These are phyloP conservation scores for Ustilago vetiveriae DNA, from an alignment of 1,284 basidiomycete genomes.

Conservation along the genomic window DNA sequence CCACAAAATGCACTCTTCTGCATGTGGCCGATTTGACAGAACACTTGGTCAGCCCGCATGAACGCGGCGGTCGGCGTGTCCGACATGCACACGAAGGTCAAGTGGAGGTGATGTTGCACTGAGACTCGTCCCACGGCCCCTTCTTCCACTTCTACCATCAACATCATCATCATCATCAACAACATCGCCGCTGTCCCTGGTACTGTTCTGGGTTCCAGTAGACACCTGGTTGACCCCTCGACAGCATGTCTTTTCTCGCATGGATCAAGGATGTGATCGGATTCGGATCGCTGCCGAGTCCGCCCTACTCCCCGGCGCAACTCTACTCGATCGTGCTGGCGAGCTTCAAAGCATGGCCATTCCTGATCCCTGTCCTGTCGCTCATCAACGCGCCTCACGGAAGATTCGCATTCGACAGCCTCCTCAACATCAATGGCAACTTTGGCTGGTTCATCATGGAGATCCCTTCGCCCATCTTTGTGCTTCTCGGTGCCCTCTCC, in stretches of 20 bases:
- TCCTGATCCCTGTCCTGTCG: constrained; percentile 69
- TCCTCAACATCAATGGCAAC: constrained; percentile 66
- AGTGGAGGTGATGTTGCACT: no score
- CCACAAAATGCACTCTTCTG: no score
- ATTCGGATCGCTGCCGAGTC: constrained; percentile 29
- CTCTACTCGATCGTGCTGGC: constrained; percentile 56
- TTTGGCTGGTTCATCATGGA: constrained; percentile 87
- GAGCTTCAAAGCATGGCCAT: constrained; percentile 68
- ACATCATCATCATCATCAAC: no score
- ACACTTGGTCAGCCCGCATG: no score
- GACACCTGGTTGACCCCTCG: no score
- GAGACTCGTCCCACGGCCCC: no score
- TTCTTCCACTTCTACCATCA: no score
- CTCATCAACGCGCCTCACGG: constrained; percentile 79
- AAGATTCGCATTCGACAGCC: constrained; percentile 71
- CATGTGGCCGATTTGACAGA: no score
- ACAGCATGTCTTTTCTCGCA: constrained; percentile 24
- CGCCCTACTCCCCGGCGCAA: constrained; percentile 47
- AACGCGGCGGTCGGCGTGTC: no score
- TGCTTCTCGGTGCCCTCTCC: constrained; percentile 66
- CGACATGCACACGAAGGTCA: no score
- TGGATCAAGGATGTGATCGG: constrained; percentile 45
- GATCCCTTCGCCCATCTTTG: constrained; percentile 76
- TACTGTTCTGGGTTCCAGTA: no score
- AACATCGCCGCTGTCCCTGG: no score